phyloP scores from a whole-genome alignment of 768 basidiomycete species.

The Inosperma sp. region DNA sequence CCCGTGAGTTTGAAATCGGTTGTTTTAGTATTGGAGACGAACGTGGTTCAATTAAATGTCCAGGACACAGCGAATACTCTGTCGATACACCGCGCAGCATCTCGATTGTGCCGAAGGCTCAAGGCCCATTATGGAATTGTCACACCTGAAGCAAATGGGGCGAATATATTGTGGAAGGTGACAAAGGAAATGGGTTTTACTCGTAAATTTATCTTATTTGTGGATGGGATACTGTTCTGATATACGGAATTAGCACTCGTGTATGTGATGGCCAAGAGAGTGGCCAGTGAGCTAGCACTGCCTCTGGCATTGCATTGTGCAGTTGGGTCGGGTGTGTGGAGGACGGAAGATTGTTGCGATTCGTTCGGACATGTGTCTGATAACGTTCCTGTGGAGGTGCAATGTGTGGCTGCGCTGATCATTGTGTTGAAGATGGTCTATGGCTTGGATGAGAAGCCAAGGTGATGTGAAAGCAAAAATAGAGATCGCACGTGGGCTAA shows the following conservation, averaged over 20 bases:
- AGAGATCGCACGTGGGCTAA: slow-evolving; percentile 14
- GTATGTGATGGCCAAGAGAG: slow-evolving; percentile 58
- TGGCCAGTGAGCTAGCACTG: slow-evolving; percentile 51
- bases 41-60: slow-evolving; percentile 1
- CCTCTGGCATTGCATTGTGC: slow-evolving; percentile 57
- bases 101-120: slow-evolving; percentile 57
- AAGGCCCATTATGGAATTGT: slow-evolving; percentile 50
- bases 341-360: slow-evolving; percentile 35
- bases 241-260: slow-evolving; percentile 49
- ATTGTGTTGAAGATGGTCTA: slow-evolving; percentile 82
- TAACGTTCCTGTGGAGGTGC: slow-evolving; percentile 64
- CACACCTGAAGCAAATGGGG: slow-evolving; percentile 72
- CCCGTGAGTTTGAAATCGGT: slow-evolving; percentile 53
- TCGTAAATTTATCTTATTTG: slow-evolving; percentile 45
- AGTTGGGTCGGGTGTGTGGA: slow-evolving; percentile 41
- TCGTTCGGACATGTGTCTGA: slow-evolving; percentile 51
- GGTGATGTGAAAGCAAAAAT: too few species aligned
- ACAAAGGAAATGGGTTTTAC: slow-evolving; percentile 64
- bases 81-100: slow-evolving; percentile 54
- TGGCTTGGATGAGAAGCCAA: slow-evolving; percentile 65
- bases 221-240: slow-evolving; percentile 11
- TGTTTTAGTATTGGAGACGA: not conserved
- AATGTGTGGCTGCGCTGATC: slow-evolving; percentile 53
- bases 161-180: slow-evolving; percentile 74
- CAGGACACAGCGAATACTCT: slow-evolving; percentile 64